These are phyloP conservation scores for Hylodesmum podocarpum DNA, from an alignment of 306 rosid genomes.

Conservation along the genomic window DNA sequence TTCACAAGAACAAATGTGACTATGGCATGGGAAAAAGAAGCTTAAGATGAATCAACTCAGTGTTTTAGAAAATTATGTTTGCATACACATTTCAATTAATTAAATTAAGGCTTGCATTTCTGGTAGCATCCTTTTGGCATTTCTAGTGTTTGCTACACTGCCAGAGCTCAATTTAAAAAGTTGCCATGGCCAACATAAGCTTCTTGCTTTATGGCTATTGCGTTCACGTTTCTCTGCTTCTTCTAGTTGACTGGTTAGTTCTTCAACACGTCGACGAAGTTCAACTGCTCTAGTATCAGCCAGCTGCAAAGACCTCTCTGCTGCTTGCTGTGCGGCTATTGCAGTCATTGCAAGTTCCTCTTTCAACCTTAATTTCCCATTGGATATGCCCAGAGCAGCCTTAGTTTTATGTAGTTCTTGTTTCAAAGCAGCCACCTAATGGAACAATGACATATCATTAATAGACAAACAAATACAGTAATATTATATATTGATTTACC, in stretches of 20 bases:
- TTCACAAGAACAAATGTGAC: not conserved
- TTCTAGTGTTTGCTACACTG: conserved; percentile 34
- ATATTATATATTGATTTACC: not conserved
- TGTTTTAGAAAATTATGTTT: not conserved
- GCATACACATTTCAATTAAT: conserved; percentile 29
- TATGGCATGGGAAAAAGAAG: not conserved
- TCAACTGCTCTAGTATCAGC: conserved; percentile 66
- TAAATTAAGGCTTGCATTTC: conserved; percentile 77
- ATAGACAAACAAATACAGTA: conserved; percentile 1
- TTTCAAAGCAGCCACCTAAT: conserved; percentile 65
- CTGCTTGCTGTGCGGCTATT: conserved; percentile 86
- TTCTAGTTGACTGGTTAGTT: conserved; percentile 57
- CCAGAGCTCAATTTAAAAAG: conserved; percentile 36
- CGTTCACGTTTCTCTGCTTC: conserved; percentile 68
- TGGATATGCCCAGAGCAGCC: conserved; percentile 57
- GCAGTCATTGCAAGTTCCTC: conserved; percentile 74
- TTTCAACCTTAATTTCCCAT: conserved; percentile 66
- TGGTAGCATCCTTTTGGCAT: conserved; percentile 59
- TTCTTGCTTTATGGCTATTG: conserved; percentile 46
- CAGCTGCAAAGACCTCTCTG: conserved; percentile 71
- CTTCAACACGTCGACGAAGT: conserved; percentile 57
- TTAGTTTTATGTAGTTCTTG: conserved; percentile 81
- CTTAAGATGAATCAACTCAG: conserved; percentile 12
- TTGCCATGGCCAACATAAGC: conserved; percentile 90
- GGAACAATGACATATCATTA: conserved; percentile 1